phyloP scores from a whole-genome alignment of 345 rosid genomes.

The Eucalyptus cloeziana region DNA sequence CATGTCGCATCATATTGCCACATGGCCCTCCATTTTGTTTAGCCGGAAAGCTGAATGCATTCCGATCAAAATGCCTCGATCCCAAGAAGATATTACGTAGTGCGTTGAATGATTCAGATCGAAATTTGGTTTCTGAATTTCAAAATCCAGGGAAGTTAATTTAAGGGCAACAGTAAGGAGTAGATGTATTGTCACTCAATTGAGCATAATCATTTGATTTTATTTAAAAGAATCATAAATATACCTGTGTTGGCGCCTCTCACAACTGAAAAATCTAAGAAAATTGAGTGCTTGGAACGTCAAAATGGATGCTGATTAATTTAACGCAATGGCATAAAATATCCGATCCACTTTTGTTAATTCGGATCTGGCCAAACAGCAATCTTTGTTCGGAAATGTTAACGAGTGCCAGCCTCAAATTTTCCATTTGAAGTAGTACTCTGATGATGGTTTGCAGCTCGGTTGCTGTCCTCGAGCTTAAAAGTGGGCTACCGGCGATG shows the following conservation, averaged over 20 bases:
- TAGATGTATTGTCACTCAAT: not conserved
- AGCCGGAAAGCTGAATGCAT: not conserved
- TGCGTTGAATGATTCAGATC: not conserved
- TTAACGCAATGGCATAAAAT: not conserved
- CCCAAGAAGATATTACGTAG: not conserved
- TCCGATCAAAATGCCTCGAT: not conserved
- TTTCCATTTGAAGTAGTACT: not conserved
- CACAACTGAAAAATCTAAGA: not conserved
- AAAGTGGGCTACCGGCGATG: not conserved
- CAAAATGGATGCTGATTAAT: not conserved
- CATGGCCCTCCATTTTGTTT: not conserved
- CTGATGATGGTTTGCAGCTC: not conserved
- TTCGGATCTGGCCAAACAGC: not conserved
- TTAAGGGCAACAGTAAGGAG: not conserved
- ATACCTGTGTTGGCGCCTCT: not conserved
- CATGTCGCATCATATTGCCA: not conserved
- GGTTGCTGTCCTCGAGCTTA: not conserved
- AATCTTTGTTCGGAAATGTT: not conserved
- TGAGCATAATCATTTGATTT: not conserved
- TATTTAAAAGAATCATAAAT: not conserved
- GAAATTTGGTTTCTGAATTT: not conserved
- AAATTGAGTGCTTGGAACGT: not conserved
- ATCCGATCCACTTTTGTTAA: not conserved
- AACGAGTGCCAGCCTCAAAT: not conserved
- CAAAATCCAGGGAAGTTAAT: not conserved